Base-by-base conservation (phyloP, 148 eudicot genomes). In the Nepenthes mirabilis region DNA sequence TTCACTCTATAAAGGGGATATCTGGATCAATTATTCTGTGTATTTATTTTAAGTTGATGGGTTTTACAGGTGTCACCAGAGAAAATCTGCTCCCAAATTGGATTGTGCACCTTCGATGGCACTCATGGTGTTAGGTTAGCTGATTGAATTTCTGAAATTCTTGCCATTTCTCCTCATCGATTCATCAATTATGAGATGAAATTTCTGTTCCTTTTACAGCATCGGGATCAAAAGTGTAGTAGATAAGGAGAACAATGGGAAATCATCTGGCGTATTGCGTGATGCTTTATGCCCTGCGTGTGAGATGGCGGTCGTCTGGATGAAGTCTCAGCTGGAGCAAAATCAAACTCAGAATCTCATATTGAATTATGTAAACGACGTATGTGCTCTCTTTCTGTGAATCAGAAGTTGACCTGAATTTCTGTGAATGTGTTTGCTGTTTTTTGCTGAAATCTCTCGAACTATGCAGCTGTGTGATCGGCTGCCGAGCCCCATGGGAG, bases 301-400 rank as follows among this genome's bases (percentile, higher is more conserved):
- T 72, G 97, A 91, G 76, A 91, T 91, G 95, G 71, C 89, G 34
- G 90, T 87, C 58, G 85, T 84, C 45, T 91, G 97, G 97, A 79
- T 87, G 83, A 78, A 83, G 47, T 81, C 65, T 67, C 91, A 91
- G 64, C 80, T 91, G 36, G 67, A 52, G 47, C 79, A 81, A 63
- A 91, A 87, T 67, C 72, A 76, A 69, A 91, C 97, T 53, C 66
- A 85, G 67, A 90, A 84, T 6, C 77, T 50, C n/a, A 79, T 84
- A 45, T 53, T 91, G 64, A 72, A 61, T 55, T 87, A 91, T 60
- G 89, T 62, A 13, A 69, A 79, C 56, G 75, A 87, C 89, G 96
- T 89, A 37, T 6, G 13, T 49, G 11, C n/a, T 12, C 2, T 45
- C 48, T 5, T 5, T 45, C 11, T 5, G 52, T 6, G 45, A 40